phyloP scores from a whole-genome alignment of 75 land plant species.

The Pseudotsuga menziesii region DNA sequence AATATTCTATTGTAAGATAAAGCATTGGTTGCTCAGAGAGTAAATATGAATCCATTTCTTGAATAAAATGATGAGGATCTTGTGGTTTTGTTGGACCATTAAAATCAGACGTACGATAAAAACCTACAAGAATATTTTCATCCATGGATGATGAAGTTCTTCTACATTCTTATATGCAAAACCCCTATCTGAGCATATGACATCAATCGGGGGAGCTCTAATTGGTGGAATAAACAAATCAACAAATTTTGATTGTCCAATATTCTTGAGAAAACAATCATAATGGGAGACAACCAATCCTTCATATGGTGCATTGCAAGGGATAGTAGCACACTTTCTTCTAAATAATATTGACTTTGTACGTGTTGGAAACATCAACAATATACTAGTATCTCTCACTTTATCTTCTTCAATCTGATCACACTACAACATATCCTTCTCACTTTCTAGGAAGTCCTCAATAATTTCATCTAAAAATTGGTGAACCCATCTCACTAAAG shows the following conservation, averaged over 20 bases:
- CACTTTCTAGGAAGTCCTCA: conserved; percentile 40
- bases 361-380: too few relatives aligned
- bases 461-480: conserved; percentile 40
- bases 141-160: conserved; percentile 75
- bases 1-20: conserved; percentile 84
- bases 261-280: conserved; percentile 37
- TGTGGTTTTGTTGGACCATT: too few relatives aligned
- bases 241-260: conserved; percentile 52
- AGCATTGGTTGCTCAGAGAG: too few relatives aligned
- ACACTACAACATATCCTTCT: conserved; percentile 10
- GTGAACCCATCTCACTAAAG: conserved; percentile 40
- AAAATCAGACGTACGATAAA: too few relatives aligned
- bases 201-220: conserved; percentile 84
- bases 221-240: conserved; percentile 79
- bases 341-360: too few relatives aligned
- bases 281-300: too few relatives aligned
- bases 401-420: conserved; percentile 24
- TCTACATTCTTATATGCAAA: conserved; percentile 65
- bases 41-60: too few relatives aligned
- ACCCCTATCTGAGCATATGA: conserved; percentile 70
- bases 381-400: too few relatives aligned
- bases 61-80: too few relatives aligned
- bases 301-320: too few relatives aligned
- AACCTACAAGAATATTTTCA: conserved; percentile 86
- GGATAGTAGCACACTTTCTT: too few relatives aligned